phyloP scores from a whole-genome alignment of 2,329 filamentous ascomycete species.

The Byssoonygena ceratinophila region DNA sequence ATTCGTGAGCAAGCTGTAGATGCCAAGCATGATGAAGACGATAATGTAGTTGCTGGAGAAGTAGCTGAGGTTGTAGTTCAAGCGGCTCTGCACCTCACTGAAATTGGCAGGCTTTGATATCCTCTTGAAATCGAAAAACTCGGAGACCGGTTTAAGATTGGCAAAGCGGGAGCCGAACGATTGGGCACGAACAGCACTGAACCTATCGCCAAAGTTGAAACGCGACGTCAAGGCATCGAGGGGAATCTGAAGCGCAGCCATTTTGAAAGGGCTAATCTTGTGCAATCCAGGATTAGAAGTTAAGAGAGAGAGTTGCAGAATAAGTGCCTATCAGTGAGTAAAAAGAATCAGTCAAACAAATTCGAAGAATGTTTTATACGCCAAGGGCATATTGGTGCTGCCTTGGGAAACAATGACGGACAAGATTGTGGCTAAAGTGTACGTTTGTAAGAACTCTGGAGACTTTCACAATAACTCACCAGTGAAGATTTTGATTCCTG shows the following conservation, averaged over 20 bases:
- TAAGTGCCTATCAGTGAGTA: too few species aligned
- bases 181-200: conserved; percentile 70
- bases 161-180: conserved; percentile 73
- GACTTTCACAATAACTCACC: too few species aligned
- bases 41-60: conserved; percentile 98
- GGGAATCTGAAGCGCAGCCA: conserved; percentile 86
- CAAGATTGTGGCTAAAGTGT: too few species aligned
- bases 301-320: not conserved
- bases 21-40: conserved; percentile 86
- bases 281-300: not conserved
- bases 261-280: conserved; percentile 32
- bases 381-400: not conserved
- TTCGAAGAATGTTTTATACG: too few species aligned
- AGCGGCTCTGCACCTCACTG: conserved; percentile 73
- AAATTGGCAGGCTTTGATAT: conserved; percentile 91
- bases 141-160: conserved; percentile 79
- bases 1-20: conserved; percentile 91
- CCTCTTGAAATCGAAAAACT: conserved; percentile 94
- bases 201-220: conserved; percentile 74
- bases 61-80: conserved; percentile 95
- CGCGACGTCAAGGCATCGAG: conserved; percentile 84
- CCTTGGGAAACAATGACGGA: not conserved
- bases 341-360: not conserved
- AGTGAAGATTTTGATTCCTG: too few species aligned
- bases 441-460: too few species aligned